A percentile compares a stretch with the other conserved stretches of the same genome.
Conservation (phyloP, 2,329 filamentous ascomycete species). For the Diaporthe ampelina region DNA sequence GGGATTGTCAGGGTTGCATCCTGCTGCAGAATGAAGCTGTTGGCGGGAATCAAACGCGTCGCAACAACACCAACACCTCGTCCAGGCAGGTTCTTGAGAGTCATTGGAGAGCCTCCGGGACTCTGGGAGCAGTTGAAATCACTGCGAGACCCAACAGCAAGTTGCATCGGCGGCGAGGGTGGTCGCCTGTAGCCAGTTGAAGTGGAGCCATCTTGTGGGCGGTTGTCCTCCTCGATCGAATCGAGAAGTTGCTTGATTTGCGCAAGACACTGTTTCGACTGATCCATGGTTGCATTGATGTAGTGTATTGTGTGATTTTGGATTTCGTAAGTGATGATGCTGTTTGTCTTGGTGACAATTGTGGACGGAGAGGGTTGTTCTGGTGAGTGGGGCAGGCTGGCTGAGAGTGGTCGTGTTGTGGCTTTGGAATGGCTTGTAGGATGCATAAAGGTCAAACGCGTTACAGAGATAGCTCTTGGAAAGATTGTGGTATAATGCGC, state of each 20-base stretch:
- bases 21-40: background rate
- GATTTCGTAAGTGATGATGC: background rate
- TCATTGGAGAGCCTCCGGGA: too few species aligned
- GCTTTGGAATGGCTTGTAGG: background rate
- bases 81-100: background rate
- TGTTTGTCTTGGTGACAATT: background rate
- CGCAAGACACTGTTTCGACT: too few species aligned
- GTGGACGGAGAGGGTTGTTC: background rate
- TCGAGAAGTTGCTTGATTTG: background rate
- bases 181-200: background rate
- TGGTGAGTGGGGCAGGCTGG: background rate
- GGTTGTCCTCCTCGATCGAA: background rate
- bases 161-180: background rate
- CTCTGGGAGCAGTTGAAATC: too few species aligned
- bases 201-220: background rate
- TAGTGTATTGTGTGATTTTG: background rate
- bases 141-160: too few species aligned
- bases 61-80: slow-evolving; percentile 1
- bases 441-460: background rate
- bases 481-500: background rate
- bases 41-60: background rate
- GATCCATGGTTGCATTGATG: background rate
- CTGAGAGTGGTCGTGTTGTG: too few species aligned
- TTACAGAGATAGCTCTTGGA: background rate
- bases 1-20: background rate